phyloP scores from a whole-genome alignment of 495 filamentous ascomycete genomes.

The Glonium stellatum region DNA sequence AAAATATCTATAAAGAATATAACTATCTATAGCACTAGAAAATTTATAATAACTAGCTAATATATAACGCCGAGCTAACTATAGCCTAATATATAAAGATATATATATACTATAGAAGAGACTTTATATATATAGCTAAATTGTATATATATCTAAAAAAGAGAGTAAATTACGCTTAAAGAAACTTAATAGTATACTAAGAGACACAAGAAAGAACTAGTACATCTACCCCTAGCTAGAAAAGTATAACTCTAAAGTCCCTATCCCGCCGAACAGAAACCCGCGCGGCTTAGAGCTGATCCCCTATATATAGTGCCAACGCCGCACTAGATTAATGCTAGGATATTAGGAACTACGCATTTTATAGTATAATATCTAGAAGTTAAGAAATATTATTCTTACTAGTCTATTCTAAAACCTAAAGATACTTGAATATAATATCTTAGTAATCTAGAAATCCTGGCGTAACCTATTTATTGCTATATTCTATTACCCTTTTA shows the following conservation, averaged over 20 bases:
- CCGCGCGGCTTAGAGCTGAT: constrained; percentile 7
- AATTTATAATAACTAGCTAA: constrained; percentile 1
- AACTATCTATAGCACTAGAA: constrained; percentile 15
- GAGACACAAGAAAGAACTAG: constrained; percentile 4
- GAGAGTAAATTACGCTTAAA: constrained; percentile 8
- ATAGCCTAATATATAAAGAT: constrained; percentile 5
- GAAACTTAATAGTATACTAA: constrained; percentile 3
- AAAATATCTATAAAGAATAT: constrained; percentile 37
- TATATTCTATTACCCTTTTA: neutral
- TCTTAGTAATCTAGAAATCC: constrained; percentile 28
- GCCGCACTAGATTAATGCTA: constrained; percentile 3
- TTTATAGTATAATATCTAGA: constrained; percentile 26
- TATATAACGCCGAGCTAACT: constrained; percentile 3
- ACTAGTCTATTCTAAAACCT: constrained; percentile 8
- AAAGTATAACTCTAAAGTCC: neutral
- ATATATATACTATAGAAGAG: constrained; percentile 4
- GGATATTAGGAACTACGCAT: constrained; percentile 3
- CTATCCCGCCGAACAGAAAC: constrained; percentile 10
- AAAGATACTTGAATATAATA: constrained; percentile 6
- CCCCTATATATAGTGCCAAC: constrained; percentile 11
- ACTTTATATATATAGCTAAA: neutral
- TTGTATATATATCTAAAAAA: constrained; percentile 1
- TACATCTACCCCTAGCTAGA: constrained; percentile 5
- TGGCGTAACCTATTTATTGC: constrained; percentile 28
- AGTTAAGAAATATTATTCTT: constrained; percentile 20